phyloP scores from a whole-genome alignment of 257 asterid species.

The Solanum paucissectum region DNA sequence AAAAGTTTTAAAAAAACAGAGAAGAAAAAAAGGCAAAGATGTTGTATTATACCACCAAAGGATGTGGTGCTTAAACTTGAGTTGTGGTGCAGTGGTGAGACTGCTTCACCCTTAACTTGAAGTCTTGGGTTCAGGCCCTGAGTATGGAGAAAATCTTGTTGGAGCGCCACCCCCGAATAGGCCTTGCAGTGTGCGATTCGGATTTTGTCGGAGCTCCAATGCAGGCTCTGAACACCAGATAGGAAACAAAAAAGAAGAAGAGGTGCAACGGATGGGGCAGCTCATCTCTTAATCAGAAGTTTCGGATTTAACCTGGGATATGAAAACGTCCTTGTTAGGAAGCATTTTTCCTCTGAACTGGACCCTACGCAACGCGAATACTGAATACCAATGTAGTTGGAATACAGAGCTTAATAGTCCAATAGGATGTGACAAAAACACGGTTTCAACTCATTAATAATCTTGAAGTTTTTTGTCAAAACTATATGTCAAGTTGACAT shows the following conservation, averaged over 20 bases:
- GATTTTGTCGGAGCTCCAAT: not conserved
- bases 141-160: no score
- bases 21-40: not conserved
- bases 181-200: not conserved
- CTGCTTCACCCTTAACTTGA: no score
- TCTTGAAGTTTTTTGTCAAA: not conserved
- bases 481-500: not conserved
- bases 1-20: not conserved
- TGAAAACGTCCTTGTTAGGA: not conserved
- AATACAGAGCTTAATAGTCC: not conserved
- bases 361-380: fast-evolving
- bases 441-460: not conserved
- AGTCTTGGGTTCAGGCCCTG: fast-evolving
- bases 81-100: not conserved
- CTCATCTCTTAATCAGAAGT: not conserved
- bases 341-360: not conserved
- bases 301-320: no score
- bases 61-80: no score
- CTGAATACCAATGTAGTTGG: not conserved
- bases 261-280: not conserved
- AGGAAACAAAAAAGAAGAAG: not conserved
- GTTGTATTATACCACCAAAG: not conserved
- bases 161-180: fast-evolving
- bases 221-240: not conserved
- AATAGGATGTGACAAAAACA: not conserved